Conservation (phyloP, 2,329 filamentous ascomycete species). For the Calonectria henricotiae region DNA sequence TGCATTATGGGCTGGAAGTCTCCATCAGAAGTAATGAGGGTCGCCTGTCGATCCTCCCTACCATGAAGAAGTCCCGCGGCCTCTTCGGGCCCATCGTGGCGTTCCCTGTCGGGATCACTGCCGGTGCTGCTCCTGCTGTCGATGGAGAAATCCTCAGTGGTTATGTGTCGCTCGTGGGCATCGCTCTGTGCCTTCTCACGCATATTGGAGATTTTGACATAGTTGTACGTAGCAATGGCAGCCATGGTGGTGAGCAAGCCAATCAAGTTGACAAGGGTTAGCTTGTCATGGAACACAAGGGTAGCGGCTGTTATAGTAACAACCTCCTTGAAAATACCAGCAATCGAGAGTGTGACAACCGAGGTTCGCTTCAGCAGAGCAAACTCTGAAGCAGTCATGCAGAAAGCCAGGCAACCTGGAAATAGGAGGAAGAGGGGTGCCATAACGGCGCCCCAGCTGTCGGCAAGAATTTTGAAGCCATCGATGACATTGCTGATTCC, state of each 20-base stretch:
- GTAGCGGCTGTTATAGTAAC: constrained; percentile 94
- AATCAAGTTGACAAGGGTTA: constrained; percentile 89
- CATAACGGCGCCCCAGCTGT: constrained; percentile 77
- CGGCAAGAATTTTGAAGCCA: constrained; percentile 76
- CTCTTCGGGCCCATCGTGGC: constrained; percentile 63
- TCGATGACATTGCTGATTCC: constrained; percentile 79
- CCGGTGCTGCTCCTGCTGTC: constrained; percentile 59
- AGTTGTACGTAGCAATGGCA: constrained; percentile 93
- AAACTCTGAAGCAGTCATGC: constrained; percentile 98
- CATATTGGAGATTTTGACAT: constrained; percentile 94
- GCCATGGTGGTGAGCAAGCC: constrained; percentile 90
- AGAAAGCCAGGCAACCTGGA: constrained; percentile 91
- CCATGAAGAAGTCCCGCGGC: constrained; percentile 64
- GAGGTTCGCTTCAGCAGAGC: constrained; percentile 94
- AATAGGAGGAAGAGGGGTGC: constrained; percentile 86
- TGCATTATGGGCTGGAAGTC: constrained; percentile 59
- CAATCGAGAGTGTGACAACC: constrained; percentile 96
- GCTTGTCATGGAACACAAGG: constrained; percentile 88
- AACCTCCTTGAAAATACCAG: constrained; percentile 99
- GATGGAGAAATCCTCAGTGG: constrained; percentile 54
- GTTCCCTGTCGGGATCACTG: constrained; percentile 62
- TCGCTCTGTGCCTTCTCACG: constrained; percentile 78
- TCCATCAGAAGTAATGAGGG: constrained; percentile 61
- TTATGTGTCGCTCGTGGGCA: constrained; percentile 63
- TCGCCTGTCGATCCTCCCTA: constrained; percentile 57